Evolutionary conservation across 2,329 filamentous ascomycete species (phyloP), one percentile per base, ranked within the genome.

Genomic region (Dothistroma pini): DNA sequence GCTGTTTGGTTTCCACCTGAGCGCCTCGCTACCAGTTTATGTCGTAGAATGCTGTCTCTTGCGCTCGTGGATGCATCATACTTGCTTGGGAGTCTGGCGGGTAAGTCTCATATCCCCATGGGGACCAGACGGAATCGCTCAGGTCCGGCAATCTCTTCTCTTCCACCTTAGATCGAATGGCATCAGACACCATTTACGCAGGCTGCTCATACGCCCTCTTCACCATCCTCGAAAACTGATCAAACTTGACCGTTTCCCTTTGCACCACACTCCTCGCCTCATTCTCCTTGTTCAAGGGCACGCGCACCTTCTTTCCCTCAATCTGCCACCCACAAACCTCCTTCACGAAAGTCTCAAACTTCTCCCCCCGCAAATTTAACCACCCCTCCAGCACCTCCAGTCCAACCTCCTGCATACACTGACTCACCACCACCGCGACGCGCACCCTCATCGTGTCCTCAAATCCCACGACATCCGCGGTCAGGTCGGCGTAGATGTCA

Each of bases 191-290:
- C 44, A 16, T 54, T 50, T 64, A 78, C 53, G 85, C 87, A 63
- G 86, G 84, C 76, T 93, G 89, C 80, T 96, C 92, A 83, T 92
- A 96, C 54, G 90, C 89, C 72, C 93, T 84, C 77, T 89, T 84
- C 66, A 96, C 86, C 64, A 96, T 87, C 69, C 91, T 83, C 56
- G 86, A 81, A 77, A 93, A 93, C 81, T 91, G 91, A 69, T 95
- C 90, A 62, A 96, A 88, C 78, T 89, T 91, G 73, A 99, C 95
- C 68, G 95, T 93, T 83, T 99, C 95, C 71, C 93, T 86, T 72
- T 97, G 96, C 76, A 97, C 90, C 47, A 92, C 89, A 77, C 95
- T 95, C 83, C 96, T 91, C 50, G 92, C 95, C 85, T 97, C 93
- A 76, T 97, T 97, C 79, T 99, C 95, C 74, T 95, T 90, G 81